phyloP scores from a whole-genome alignment of 129 eudicot species.

The Arctium lappa region DNA sequence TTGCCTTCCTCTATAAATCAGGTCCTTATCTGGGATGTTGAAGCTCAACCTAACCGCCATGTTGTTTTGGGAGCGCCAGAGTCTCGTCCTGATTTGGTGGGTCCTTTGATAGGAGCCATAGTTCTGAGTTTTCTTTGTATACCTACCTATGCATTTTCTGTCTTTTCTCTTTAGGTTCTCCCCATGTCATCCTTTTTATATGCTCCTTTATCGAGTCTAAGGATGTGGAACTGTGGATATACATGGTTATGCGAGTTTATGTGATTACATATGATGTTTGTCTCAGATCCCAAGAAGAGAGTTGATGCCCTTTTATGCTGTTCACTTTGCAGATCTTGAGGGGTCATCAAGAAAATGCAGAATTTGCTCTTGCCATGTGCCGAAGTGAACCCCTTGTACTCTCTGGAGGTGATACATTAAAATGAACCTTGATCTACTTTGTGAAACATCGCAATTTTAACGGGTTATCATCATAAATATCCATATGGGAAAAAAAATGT shows the following conservation, averaged over 20 bases:
- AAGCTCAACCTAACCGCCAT: constrained; percentile 34
- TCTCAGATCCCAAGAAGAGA: not conserved
- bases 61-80: constrained; percentile 32
- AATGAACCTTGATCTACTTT: not conserved
- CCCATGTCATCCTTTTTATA: not conserved
- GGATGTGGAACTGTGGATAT: not conserved
- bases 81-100: constrained; percentile 32
- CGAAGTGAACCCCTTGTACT: constrained; percentile 85
- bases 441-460: not conserved
- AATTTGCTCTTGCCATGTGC: constrained; percentile 86
- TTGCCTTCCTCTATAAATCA: constrained; percentile 1
- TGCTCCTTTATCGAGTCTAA: not conserved
- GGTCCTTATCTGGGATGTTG: constrained; percentile 37
- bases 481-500: too few species aligned
- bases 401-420: constrained; percentile 66
- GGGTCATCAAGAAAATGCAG: constrained; percentile 86
- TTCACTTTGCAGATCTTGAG: constrained; percentile 54
- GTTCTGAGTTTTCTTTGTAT: not conserved
- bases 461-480: too few species aligned
- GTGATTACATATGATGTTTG: not conserved
- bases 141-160: not conserved
- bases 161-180: not conserved
- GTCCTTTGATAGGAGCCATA: not conserved
- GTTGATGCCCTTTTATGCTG: constrained; percentile 2
- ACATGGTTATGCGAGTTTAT: not conserved